Base-by-base conservation (phyloP, 1,284 basidiomycete genomes). In the Afroboletus lepidellus region DNA sequence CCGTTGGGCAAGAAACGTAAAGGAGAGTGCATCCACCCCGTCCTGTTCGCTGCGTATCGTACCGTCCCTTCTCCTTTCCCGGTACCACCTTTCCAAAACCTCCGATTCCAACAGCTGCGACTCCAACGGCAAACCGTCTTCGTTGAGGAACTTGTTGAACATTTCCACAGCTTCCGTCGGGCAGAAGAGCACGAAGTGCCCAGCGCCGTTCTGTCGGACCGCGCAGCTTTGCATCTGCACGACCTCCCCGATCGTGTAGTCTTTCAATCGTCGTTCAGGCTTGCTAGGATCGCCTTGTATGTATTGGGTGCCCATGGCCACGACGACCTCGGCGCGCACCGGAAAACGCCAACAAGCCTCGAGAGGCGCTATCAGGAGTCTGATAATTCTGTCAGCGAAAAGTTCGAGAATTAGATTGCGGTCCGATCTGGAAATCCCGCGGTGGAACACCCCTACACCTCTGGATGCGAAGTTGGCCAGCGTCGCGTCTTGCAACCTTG, bases 241-340 rank as follows among this genome's bases (percentile, higher is more conserved):
- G 41, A 99, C 72, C 63, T 98, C 95, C 29, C 83, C 77, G 30
- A 94, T 73, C 0, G 76, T 72, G 67, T 99, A 99, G 64, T 94
- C 91, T 44, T 79, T 78, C 42, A 94, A 64, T 58, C 87, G 85
- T 30, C 88, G 81, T 59, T 89, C 83, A n/a, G 69, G 53, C 20
- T 67, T 71, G 41, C 74, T 72, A n/a, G 69, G 71, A 38, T 75
- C 74, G 8, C 80, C 63, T 44, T 84, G 76, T 30, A 87, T 70
- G 67, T 92, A 97, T 69, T 99, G 96, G 7, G 95, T 94, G 24
- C 94, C 90, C 86, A 98, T 90, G 44, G 94, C 86, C 33, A 98
- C 77, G 15, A 98, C 94, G 4, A 84, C 81, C 5, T 80, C 79
- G 1, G 91, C 91, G 33, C 85, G 82, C 13, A 94, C 80, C 3